These are phyloP conservation scores for Talinum fruticosum DNA, from an alignment of 148 eudicot genomes.

Conservation along the genomic window DNA sequence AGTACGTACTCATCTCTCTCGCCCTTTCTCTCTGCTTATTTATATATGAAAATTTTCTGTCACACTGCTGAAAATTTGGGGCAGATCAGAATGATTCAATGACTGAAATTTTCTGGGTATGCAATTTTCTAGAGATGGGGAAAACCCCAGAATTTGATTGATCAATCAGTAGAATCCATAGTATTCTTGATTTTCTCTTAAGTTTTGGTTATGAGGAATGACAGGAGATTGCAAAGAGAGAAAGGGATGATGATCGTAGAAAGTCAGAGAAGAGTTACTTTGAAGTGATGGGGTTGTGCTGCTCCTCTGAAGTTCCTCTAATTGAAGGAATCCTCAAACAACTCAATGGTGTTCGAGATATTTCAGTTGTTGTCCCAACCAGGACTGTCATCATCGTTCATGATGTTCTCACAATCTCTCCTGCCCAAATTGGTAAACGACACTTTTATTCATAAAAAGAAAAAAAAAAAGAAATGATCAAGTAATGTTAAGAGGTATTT, in stretches of 20 bases:
- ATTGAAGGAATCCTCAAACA: conserved; percentile 33
- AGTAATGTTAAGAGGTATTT: background rate
- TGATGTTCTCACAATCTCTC: conserved; percentile 30
- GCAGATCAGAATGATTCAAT: background rate
- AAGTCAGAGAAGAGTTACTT: conserved; percentile 40
- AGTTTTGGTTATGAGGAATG: too few species aligned
- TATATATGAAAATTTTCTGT: too few species aligned
- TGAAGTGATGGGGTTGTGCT: conserved; percentile 47
- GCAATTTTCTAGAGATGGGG: too few species aligned
- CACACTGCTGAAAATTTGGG: background rate
- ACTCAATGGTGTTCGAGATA: conserved; percentile 35
- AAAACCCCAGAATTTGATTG: background rate
- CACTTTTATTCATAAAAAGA: too few species aligned
- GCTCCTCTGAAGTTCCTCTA: conserved; percentile 43
- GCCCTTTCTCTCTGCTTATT: background rate
- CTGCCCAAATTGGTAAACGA: conserved; percentile 37
- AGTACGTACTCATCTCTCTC: conserved; percentile 11
- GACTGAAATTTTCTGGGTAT: too few species aligned
- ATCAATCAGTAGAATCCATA: background rate
- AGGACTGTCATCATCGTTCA: conserved; percentile 43
- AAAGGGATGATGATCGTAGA: conserved; percentile 4
- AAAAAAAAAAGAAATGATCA: background rate
- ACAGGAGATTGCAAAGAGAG: background rate
- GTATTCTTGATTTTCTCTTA: too few species aligned
- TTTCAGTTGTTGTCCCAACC: conserved; percentile 38